Conservation (phyloP, 2,329 filamentous ascomycete species). For the Lecanicillium sp. region DNA sequence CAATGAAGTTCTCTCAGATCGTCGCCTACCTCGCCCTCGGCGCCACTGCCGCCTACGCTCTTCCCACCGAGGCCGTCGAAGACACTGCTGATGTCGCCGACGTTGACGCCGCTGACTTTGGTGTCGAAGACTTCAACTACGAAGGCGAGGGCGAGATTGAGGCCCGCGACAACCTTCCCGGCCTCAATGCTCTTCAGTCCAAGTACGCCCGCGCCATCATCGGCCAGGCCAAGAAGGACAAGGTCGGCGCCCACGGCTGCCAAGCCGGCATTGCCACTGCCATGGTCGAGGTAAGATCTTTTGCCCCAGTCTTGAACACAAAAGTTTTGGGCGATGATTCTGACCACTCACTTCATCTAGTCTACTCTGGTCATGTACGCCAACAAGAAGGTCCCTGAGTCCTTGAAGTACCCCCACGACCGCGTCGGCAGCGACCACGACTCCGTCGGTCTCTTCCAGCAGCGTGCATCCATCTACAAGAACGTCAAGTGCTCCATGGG, state of each 20-base stretch:
- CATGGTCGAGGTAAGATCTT: conserved; percentile 13
- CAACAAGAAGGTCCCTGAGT: conserved; percentile 13
- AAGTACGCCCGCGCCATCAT: conserved; percentile 14
- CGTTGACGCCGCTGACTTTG: no score
- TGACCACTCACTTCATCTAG: no score
- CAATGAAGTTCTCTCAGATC: conserved; percentile 6
- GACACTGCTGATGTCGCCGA: neutral
- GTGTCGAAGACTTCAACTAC: neutral
- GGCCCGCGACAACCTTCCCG: conserved; percentile 11
- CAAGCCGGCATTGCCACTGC: conserved; percentile 13
- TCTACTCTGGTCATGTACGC: conserved; percentile 14
- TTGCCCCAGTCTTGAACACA: no score
- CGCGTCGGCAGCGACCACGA: conserved; percentile 15
- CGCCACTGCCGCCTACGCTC: conserved; percentile 7
- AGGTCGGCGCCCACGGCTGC: conserved; percentile 14
- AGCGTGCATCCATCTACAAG: conserved; percentile 14
- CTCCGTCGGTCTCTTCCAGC: conserved; percentile 17
- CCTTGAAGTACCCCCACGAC: conserved; percentile 12
- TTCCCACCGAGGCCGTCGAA: conserved; percentile 1
- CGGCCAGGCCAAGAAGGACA: conserved; percentile 9
- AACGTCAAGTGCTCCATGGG: conserved; percentile 15
- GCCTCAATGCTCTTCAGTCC: conserved; percentile 12
- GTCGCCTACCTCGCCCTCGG: conserved; percentile 5
- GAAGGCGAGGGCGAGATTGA: conserved; percentile 2
- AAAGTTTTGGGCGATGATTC: no score